Evolutionary conservation across 371 early-diverging fungal genomes (phyloP).

Genomic region (Apophysomyces ossiformis): DNA sequence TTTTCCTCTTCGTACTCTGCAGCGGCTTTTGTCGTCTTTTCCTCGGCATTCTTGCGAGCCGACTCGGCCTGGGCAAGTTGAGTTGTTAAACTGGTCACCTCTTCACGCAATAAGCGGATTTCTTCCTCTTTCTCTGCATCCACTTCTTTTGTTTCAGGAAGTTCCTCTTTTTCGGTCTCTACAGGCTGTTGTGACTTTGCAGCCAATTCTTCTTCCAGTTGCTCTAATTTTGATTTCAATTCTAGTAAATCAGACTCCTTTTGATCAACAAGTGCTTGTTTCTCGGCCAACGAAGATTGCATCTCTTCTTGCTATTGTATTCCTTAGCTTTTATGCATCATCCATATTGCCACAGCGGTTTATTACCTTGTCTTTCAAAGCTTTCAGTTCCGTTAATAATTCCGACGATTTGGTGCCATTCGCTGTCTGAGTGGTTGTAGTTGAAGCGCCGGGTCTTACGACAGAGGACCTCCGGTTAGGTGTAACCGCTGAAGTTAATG

Average conservation of each 20-base stretch:
- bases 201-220: conserved; percentile 16
- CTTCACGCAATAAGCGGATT: background rate
- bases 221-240: conserved; percentile 17
- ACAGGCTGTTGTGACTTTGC: background rate
- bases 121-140: background rate
- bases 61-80: background rate
- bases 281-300: conserved; percentile 18
- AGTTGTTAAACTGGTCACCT: background rate
- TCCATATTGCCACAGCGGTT: background rate
- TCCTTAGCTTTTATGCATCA: background rate
- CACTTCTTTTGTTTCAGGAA: background rate
- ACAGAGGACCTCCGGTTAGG: conserved; percentile 8
- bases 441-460: conserved; percentile 16
- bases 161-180: conserved; percentile 6
- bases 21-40: conserved; percentile 1
- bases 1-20: conserved; percentile 22
- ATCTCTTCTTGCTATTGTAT: conserved; percentile 22
- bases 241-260: conserved; percentile 22
- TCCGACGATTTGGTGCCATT: conserved; percentile 25
- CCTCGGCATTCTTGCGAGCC: background rate
- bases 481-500: conserved; percentile 7
- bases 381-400: conserved; percentile 26
- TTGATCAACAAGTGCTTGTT: conserved; percentile 21
- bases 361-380: conserved; percentile 24
- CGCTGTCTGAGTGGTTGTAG: conserved; percentile 16